Base-by-base conservation (phyloP, 495 filamentous ascomycete species). In the Penicillium macrosclerotiorum region DNA sequence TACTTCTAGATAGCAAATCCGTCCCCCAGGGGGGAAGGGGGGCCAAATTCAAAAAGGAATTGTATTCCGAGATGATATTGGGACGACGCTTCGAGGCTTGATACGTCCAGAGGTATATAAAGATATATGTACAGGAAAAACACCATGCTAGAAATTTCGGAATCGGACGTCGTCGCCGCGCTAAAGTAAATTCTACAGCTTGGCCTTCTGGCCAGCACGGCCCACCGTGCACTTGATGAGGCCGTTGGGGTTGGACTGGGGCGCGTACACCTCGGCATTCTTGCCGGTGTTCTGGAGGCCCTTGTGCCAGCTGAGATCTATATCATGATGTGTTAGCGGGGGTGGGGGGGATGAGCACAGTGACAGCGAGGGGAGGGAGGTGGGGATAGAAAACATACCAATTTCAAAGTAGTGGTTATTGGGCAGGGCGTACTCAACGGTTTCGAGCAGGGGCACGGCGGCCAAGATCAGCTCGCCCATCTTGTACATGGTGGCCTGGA, bases 361-460 rank as follows among this genome's bases (percentile, higher is more conserved):
- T n/a, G n/a, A n/a, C n/a, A n/a, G n/a, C n/a, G n/a, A n/a, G n/a
- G n/a, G n/a, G n/a, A n/a, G n/a, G n/a, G n/a, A n/a, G n/a, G n/a
- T n/a, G n/a, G n/a, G 27, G 8, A 33, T 13, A 39, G 3, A 16
- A 22, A 45, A 63, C 65, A 31, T 75, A 95, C 90, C 86, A 71
- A 96, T 85, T 67, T 96, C 93, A 62, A 96, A 98, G 71, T 95
- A 98, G 67, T 98, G 93, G 73, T 95, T 96, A 72, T 98, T 98
- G 16, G 93, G 93, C 61, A 98, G 73, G 9, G 82, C 78, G 60
- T 96, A 97, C 54, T 84, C 80, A 27, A 90, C 87, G 9, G 78
- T 71, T 31, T 87, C 81, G 8, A 89, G 77, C 64, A 82, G 71
- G 22, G 88, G 81, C 42, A 78, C 89, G 19, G 73, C 80, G 13